Evolutionary conservation across 768 basidiomycete genomes (phyloP).

Genomic region (Leccinum uliginosum): DNA sequence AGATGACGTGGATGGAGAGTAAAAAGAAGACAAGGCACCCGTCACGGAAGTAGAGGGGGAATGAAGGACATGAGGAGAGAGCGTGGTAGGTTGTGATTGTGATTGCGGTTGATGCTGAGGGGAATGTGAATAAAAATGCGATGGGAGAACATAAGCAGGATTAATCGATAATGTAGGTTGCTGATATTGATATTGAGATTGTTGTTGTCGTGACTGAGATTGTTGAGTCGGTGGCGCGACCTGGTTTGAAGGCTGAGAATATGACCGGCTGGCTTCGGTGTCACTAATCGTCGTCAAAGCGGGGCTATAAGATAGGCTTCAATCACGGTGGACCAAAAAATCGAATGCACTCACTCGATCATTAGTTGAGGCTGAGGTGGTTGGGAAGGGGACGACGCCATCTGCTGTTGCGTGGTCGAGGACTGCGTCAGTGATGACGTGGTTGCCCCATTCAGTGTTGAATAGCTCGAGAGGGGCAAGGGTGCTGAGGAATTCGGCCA

Average conservation of each 20-base stretch:
- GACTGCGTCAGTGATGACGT: slow-evolving; percentile 35
- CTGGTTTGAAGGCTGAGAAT: slow-evolving; percentile 41
- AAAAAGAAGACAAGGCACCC: slow-evolving; percentile 37
- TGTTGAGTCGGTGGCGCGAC: slow-evolving; percentile 32
- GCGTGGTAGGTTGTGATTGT: slow-evolving; percentile 49
- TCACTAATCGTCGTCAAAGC: slow-evolving; percentile 56
- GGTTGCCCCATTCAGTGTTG: slow-evolving; percentile 76
- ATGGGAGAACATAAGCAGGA: slow-evolving; percentile 36
- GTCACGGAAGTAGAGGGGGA: slow-evolving; percentile 42
- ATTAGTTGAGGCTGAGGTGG: slow-evolving; percentile 41
- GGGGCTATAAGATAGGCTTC: slow-evolving; percentile 39
- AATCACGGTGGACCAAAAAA: slow-evolving; percentile 11
- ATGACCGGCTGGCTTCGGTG: slow-evolving; percentile 42
- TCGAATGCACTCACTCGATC: slow-evolving; percentile 55
- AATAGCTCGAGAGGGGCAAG: slow-evolving; percentile 68
- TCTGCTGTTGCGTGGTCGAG: slow-evolving; percentile 30
- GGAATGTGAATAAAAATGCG: slow-evolving; percentile 36
- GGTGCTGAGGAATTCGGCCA: slow-evolving; percentile 41
- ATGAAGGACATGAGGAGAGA: slow-evolving; percentile 68
- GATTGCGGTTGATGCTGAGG: slow-evolving; percentile 28
- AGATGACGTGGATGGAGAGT: slow-evolving; percentile 30
- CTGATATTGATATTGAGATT: slow-evolving; percentile 37
- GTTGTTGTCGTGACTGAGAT: slow-evolving; percentile 33
- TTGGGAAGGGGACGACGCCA: slow-evolving; percentile 24
- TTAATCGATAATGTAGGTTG: slow-evolving; percentile 41